Conservation (phyloP, 2,329 filamentous ascomycete species). For the Diaporthe eres region DNA sequence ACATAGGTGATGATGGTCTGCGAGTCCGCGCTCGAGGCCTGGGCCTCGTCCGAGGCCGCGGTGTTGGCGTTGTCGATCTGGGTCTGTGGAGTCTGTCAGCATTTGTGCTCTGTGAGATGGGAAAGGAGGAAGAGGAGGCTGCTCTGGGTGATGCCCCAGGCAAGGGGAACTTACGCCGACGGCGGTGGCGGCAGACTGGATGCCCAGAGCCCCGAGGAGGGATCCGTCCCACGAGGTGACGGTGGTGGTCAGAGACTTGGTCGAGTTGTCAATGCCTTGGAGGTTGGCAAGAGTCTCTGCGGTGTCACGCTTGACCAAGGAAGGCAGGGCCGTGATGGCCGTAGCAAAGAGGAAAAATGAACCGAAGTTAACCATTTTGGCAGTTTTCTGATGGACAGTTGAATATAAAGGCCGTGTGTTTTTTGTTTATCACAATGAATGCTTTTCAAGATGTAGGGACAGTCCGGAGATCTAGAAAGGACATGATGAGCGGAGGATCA, state of each 20-base stretch:
- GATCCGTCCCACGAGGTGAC: constrained; percentile 37
- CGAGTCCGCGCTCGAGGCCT: constrained; percentile 37
- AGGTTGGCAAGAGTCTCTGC: constrained; percentile 37
- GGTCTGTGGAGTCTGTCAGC: constrained; percentile 24
- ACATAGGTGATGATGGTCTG: constrained; percentile 36
- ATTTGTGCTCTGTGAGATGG: not conserved
- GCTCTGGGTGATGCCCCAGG: not conserved
- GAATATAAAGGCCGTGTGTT: constrained; percentile 1
- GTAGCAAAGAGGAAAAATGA: constrained; percentile 31
- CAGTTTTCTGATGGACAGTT: not conserved
- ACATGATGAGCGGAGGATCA: not conserved
- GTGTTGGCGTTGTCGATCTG: constrained; percentile 35
- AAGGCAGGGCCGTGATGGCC: constrained; percentile 36
- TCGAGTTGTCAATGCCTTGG: constrained; percentile 35
- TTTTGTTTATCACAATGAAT: not conserved
- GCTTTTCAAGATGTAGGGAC: not conserved
- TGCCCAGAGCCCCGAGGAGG: constrained; percentile 33
- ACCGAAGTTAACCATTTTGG: constrained; percentile 39
- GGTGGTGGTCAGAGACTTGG: constrained; percentile 29
- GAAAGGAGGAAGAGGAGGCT: not conserved
- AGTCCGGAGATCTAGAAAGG: not conserved
- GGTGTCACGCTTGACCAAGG: constrained; percentile 28
- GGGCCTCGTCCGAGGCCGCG: constrained; percentile 29
- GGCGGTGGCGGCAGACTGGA: constrained; percentile 7
- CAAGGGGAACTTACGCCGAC: constrained; percentile 31